Percentiles rank a stretch among this genome's conserved stretches.
Conservation (phyloP, 2,329 filamentous ascomycete species). For the Xylariales sp. region DNA sequence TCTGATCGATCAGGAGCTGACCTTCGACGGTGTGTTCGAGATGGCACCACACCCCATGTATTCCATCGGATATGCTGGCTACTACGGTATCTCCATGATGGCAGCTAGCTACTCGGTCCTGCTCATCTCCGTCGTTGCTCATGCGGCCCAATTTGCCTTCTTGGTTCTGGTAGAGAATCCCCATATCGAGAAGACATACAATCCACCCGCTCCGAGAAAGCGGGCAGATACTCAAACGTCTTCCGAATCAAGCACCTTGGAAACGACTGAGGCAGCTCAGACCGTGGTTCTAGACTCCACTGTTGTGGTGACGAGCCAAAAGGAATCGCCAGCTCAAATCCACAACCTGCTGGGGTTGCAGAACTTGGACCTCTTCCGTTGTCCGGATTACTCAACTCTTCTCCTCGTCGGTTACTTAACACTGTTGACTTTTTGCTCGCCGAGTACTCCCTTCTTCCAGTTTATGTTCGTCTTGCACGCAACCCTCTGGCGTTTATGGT, state of each 20-base stretch:
- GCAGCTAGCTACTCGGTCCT: slow-evolving; percentile 96
- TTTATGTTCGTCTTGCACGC: slow-evolving; percentile 79
- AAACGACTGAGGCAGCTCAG: slow-evolving; percentile 11
- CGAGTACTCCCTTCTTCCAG: slow-evolving; percentile 71
- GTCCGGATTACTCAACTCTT: slow-evolving; percentile 77
- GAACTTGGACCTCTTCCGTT: slow-evolving; percentile 85
- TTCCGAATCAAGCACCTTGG: slow-evolving; percentile 7
- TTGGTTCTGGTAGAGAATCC: slow-evolving; percentile 90
- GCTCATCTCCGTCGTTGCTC: slow-evolving; percentile 92
- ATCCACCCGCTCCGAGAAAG: slow-evolving; percentile 74
- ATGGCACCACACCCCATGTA: slow-evolving; percentile 99
- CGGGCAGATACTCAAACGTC: slow-evolving; percentile 27
- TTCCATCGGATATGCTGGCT: slow-evolving; percentile 94
- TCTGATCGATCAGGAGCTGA: slow-evolving; percentile 94
- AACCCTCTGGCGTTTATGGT: slow-evolving; percentile 83
- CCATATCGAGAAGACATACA: slow-evolving; percentile 91
- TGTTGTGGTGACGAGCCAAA: slow-evolving; percentile 14
- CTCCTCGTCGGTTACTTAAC: slow-evolving; percentile 74
- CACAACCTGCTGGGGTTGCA: slow-evolving; percentile 79
- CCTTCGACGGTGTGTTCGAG: slow-evolving; percentile 97
- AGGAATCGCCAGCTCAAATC: slow-evolving; percentile 57
- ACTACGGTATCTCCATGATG: slow-evolving; percentile 98
- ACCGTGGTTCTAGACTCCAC: slow-evolving; percentile 14
- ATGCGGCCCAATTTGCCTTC: slow-evolving; percentile 92
- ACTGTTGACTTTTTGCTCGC: slow-evolving; percentile 68